These are phyloP conservation scores for Vitis hybrid DNA, from an alignment of 177 flowering plant genomes.

Conservation along the genomic window DNA sequence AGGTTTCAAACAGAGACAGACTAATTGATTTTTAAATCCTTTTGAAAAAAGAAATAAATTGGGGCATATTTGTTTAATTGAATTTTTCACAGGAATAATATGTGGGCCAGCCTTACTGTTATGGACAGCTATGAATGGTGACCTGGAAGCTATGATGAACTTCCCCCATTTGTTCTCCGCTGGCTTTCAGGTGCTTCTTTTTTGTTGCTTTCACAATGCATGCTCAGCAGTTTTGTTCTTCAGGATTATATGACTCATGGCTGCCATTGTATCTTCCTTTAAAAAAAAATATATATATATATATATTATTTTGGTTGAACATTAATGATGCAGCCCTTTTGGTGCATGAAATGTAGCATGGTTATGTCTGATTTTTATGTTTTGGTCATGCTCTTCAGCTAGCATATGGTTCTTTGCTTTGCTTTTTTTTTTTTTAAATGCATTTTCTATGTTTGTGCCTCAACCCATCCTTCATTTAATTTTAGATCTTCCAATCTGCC, in stretches of 20 bases:
- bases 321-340: background rate
- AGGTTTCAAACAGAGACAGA: background rate
- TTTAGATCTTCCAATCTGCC: too few relatives aligned
- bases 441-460: too few relatives aligned
- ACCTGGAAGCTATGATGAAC: conserved; percentile 25
- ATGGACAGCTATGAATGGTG: conserved; percentile 40
- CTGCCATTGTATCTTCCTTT: background rate
- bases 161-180: conserved; percentile 66
- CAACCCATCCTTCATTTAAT: too few relatives aligned
- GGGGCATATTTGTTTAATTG: background rate
- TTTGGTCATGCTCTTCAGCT: background rate
- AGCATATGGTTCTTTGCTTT: too few relatives aligned
- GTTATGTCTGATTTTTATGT: background rate
- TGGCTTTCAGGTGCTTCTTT: conserved; percentile 74
- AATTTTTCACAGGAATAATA: conserved; percentile 51
- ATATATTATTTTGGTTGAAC: background rate
- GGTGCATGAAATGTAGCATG: background rate
- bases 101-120: conserved; percentile 52
- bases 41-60: background rate
- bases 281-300: background rate
- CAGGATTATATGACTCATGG: too few relatives aligned
- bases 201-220: background rate
- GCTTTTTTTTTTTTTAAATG: too few relatives aligned
- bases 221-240: background rate
- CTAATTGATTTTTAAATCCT: background rate